Base-by-base conservation (phyloP, 2,329 filamentous ascomycete genomes). In the Aspergillus puulaauensis region DNA sequence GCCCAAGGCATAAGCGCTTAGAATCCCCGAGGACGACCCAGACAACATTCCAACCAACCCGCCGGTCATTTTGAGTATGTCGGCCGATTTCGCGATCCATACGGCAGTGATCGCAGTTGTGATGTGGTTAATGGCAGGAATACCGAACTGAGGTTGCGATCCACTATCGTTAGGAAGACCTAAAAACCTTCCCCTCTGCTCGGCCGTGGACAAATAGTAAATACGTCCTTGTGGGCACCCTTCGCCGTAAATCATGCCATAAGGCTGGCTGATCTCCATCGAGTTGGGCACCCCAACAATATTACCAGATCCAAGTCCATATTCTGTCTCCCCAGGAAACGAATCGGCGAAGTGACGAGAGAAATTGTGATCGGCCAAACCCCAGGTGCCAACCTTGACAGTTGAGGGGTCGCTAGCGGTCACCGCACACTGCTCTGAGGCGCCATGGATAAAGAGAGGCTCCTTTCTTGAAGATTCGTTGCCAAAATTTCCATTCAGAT, bases 201-300 rank as follows among this genome's bases (percentile, higher is more conserved):
- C 91, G 47, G 87, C 86, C 2, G 83, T 81, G 9, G 86, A 85
- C 35, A 91, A 88, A 68, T 89, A 96, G 71, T 93, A 95, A 45
- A 86, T 83, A 56, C 88, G 86, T 3, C 93, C 93, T 49, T 90
- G 90, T 0, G 92, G 92, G 56, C 89, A 91, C 2, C 91, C 93
- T 77, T 96, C 91, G 3, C 92, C 93, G 54, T 90, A 88, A 7
- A 96, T 78, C 76, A 93, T 85, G 8, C 93, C 93, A 70, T 90
- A 93, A 8, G 85, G 84, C 66, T 93, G 90, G 69, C 92, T 96
- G 37, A 96, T 85, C 70, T 96, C 93, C 89, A 97, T 93, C 37
- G 90, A 84, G 68, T 97, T 97, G 1, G 90, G 90, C 23, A 87
- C 79, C 15, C 89, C 91, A 9, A 91, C 86, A 52, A 87, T 71